Percentiles rank a stretch among this genome's conserved stretches.
phyloP scores from a whole-genome alignment of 148 eudicot species.

The Nepenthes mirabilis region DNA sequence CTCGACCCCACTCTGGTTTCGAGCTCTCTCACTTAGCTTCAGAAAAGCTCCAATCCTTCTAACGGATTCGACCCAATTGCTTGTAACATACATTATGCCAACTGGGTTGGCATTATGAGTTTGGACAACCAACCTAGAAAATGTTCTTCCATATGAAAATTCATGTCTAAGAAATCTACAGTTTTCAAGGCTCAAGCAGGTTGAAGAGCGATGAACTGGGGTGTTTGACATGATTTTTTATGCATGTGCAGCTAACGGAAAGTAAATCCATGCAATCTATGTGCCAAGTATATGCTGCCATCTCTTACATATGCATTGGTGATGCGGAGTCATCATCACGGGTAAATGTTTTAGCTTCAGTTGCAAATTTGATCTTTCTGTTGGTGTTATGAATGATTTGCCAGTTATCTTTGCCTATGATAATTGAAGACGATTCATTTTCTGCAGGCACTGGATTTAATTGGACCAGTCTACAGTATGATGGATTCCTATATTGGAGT shows the following conservation, averaged over 20 bases:
- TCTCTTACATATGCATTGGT: conserved; percentile 77
- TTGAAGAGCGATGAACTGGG: no score
- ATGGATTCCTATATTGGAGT: conserved; percentile 88
- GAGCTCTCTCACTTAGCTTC: no score
- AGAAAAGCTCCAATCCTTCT: no score
- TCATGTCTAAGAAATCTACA: no score
- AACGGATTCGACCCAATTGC: no score
- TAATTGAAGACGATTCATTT: conserved; percentile 6
- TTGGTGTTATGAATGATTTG: not conserved
- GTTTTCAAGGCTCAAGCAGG: no score
- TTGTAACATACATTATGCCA: no score
- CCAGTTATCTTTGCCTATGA: not conserved
- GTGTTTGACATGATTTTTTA: no score
- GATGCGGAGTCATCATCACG: conserved; percentile 77
- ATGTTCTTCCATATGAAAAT: no score
- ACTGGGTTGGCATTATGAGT: no score
- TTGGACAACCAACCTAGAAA: no score
- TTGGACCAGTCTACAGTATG: conserved; percentile 60
- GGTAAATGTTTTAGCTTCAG: conserved; percentile 20
- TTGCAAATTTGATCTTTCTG: not conserved
- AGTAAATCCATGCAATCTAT: conserved; percentile 83
- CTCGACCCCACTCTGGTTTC: no score
- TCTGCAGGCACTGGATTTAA: conserved; percentile 81
- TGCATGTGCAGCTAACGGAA: conserved; percentile 53
- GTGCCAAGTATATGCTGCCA: conserved; percentile 87